Conservation (phyloP, 2,329 filamentous ascomycete genomes). For the Pyricularia sp. region DNA sequence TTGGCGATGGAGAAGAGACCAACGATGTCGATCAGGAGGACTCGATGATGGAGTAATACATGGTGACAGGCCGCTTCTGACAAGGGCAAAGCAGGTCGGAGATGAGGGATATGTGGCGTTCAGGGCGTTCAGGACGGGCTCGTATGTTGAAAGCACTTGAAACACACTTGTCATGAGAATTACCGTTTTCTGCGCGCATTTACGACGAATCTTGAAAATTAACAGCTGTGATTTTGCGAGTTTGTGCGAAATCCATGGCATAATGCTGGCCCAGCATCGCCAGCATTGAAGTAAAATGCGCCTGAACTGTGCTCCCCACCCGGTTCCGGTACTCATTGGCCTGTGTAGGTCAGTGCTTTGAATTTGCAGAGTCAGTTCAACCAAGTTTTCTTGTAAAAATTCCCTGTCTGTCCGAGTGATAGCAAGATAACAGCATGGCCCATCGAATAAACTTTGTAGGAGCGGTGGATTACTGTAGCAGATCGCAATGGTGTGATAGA, state of each 20-base stretch:
- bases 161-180: background rate
- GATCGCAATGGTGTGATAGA: background rate
- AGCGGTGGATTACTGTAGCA: background rate
- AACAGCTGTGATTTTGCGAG: background rate
- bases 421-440: background rate
- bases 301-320: background rate
- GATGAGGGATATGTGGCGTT: conserved; percentile 5
- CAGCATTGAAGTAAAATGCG: background rate
- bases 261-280: background rate
- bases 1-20: conserved; percentile 49
- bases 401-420: background rate
- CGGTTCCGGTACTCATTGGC: background rate
- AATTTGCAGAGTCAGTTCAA: background rate
- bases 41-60: conserved; percentile 36
- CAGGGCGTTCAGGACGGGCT: conserved; percentile 4
- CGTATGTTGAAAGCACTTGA: background rate
- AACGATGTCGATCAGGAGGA: conserved; percentile 44
- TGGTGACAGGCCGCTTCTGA: background rate
- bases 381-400: background rate
- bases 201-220: background rate
- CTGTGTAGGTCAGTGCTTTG: background rate
- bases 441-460: background rate
- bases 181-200: background rate
- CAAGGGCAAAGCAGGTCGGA: background rate
- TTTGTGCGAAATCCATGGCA: background rate